These are phyloP conservation scores for Begonia peltatifolia DNA, from an alignment of 306 rosid genomes.

Conservation along the genomic window DNA sequence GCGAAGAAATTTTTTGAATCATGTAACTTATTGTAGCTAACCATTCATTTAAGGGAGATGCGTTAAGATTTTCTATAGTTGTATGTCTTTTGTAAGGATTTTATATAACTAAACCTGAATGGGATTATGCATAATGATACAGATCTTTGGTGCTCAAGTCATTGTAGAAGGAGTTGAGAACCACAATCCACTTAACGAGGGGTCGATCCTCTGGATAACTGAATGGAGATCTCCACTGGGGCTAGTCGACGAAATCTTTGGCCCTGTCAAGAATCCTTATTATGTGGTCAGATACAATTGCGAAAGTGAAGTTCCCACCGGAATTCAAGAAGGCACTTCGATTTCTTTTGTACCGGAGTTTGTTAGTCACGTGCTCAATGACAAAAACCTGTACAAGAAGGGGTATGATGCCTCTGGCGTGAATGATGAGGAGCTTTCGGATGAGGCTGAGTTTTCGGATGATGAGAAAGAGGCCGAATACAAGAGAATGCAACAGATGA, in stretches of 20 bases:
- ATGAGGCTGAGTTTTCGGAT: constrained; percentile 76
- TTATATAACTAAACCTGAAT: background rate
- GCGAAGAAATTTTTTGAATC: no score
- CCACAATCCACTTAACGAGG: constrained; percentile 77
- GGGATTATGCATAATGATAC: background rate
- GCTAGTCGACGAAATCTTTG: constrained; percentile 79
- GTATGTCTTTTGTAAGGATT: background rate
- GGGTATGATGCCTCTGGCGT: constrained; percentile 92
- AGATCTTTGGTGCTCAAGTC: constrained; percentile 60
- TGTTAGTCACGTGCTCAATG: constrained; percentile 59
- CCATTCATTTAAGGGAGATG: no score
- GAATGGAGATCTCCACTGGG: constrained; percentile 58
- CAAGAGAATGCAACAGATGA: constrained; percentile 34
- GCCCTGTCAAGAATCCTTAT: constrained; percentile 78
- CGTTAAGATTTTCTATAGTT: no score
- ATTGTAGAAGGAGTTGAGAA: constrained; percentile 76
- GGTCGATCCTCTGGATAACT: constrained; percentile 82
- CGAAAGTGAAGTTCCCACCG: constrained; percentile 60
- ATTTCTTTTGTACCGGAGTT: constrained; percentile 73
- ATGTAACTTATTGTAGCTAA: no score
- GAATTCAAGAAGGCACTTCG: constrained; percentile 32
- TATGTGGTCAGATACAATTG: constrained; percentile 76
- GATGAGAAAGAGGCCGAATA: constrained; percentile 86
- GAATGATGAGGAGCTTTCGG: constrained; percentile 69
- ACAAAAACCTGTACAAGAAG: constrained; percentile 57